Evolutionary conservation across 176 grass and related monocot genomes (phyloP), one percentile per base, ranked within the genome.

Genomic region (Miscanthus lutarioriparius): DNA sequence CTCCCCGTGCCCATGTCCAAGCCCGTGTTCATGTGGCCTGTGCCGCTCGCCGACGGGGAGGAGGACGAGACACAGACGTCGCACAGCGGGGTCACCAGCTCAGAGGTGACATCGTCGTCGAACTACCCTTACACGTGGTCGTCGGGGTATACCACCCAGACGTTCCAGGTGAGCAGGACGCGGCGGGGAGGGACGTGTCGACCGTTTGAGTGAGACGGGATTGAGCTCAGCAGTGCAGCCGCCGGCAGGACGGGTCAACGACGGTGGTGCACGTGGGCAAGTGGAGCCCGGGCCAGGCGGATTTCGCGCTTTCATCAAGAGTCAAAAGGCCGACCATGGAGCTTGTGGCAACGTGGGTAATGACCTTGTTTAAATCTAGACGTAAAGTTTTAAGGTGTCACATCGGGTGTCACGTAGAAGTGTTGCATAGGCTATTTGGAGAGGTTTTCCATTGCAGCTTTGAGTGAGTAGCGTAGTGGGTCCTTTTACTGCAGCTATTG

Each of bases 11-110:
- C 89, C 43, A 23, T 14, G 16, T 54, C 85, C 37, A 95, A 92
- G 89, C 96, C 96, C 3, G 74, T 78, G 15, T 95, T 98, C 74
- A 59, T 98, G 83, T 95, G 93, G 93, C 96, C 89, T 27, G 85
- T 68, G 10, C 81, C 48, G 75, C 81, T 19, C 48, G 63, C 30
- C 10, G 74, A 8, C 30, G 85, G 54, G 3, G 69, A 74, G 71
- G 4, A 35, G 20, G 75, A 33, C n/a, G 85, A 86, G 32, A 10
- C 27, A 38, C 7, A 16, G 41, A 36, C 20, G 44, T 80, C 78
- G 32, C 44, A 26, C 20, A 86, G 82, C 56, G 71, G 20, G 28
- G n/a, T 78, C 62, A 36, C 27, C 33, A 78, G 83, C 85, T 70
- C 79, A 5, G 65, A 36, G 7, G 56, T 73, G 58, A 84, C 79